Conservation (phyloP, 768 basidiomycete genomes). For the Rossbeevera mucosa region DNA sequence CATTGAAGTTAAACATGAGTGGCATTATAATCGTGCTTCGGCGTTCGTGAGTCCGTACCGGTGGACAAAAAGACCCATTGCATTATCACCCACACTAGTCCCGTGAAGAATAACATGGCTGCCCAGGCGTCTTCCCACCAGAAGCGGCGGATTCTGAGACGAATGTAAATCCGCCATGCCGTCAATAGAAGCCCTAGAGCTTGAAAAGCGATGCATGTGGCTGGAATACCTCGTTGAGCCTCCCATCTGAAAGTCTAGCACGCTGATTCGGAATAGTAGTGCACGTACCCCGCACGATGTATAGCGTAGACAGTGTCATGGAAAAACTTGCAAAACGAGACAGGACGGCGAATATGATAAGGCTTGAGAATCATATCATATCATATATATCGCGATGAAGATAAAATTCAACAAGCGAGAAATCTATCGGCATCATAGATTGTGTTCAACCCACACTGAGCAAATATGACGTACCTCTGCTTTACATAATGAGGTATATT, state of each 20-base stretch:
- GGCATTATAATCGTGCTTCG: neutral
- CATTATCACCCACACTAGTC: slow-evolving; percentile 9
- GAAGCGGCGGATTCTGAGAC: slow-evolving; percentile 13
- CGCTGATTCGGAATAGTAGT: neutral
- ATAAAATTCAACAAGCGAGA: neutral
- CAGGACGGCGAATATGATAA: neutral
- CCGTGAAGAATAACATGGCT: slow-evolving; percentile 5
- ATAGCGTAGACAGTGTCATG: neutral
- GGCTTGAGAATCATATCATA: neutral
- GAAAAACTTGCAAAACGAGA: neutral
- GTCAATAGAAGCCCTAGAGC: slow-evolving; percentile 14
- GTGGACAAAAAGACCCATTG: slow-evolving; percentile 4
- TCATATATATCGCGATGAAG: neutral
- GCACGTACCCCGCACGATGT: neutral
- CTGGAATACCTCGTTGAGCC: neutral
- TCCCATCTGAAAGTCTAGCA: neutral
- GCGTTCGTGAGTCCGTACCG: neutral
- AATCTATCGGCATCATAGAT: neutral
- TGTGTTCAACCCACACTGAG: neutral
- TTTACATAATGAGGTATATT: neutral
- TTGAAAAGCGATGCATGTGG: neutral
- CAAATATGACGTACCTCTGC: neutral
- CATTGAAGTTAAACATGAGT: neutral
- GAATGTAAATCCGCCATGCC: slow-evolving; percentile 17
- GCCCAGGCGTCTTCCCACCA: neutral